Percentiles rank a stretch among this genome's conserved stretches.
These are phyloP conservation scores for Kondoa malvinella DNA, from an alignment of 768 basidiomycete species.

Conservation along the genomic window DNA sequence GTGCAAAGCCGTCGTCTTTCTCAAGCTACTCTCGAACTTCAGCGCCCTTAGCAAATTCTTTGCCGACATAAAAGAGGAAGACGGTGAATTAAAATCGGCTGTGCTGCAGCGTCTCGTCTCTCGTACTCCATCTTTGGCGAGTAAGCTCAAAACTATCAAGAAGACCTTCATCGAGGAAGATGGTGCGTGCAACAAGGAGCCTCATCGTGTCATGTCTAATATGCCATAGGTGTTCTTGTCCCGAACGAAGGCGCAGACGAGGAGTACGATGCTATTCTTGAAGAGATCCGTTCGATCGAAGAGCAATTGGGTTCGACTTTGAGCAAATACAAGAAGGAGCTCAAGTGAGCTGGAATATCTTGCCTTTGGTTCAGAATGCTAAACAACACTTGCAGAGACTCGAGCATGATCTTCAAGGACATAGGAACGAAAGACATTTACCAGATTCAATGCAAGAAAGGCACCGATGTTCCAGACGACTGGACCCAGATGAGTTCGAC, in stretches of 20 bases:
- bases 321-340: slow-evolving; percentile 47
- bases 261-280: slow-evolving; percentile 50
- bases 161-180: slow-evolving; percentile 6
- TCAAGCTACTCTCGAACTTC: slow-evolving; percentile 44
- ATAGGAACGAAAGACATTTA: slow-evolving; percentile 29
- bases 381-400: not conserved
- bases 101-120: slow-evolving; percentile 54
- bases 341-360: slow-evolving; percentile 32
- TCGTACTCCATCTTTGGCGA: not conserved
- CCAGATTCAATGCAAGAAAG: slow-evolving; percentile 20
- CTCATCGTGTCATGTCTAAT: slow-evolving; percentile 39
- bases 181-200: slow-evolving; percentile 22
- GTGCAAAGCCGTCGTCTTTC: slow-evolving; percentile 72
- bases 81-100: slow-evolving; percentile 58
- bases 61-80: slow-evolving; percentile 43
- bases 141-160: not conserved
- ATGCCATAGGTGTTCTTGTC: slow-evolving; percentile 36
- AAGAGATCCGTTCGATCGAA: slow-evolving; percentile 56
- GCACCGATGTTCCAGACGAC: slow-evolving; percentile 47
- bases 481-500: slow-evolving; percentile 50
- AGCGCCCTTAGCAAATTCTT: slow-evolving; percentile 54
- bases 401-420: slow-evolving; percentile 15
- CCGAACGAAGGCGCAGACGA: slow-evolving; percentile 74
- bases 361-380: not conserved
- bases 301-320: slow-evolving; percentile 51